Base-by-base conservation (phyloP, 2,329 filamentous ascomycete species). In the Stemphylium beticola region DNA sequence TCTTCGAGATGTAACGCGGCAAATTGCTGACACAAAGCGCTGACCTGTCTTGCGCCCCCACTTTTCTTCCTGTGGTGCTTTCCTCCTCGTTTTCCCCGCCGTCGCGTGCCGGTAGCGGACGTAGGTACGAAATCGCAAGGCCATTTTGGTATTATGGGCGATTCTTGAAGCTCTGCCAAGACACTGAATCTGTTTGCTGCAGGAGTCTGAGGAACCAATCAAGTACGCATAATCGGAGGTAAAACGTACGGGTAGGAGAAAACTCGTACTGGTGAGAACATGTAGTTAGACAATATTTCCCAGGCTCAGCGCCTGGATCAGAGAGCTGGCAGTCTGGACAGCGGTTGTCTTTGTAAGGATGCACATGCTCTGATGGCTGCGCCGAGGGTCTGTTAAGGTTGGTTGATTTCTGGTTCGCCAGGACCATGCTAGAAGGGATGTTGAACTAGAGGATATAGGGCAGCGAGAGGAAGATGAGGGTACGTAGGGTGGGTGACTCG, bases 101-200 rank as follows among this genome's bases (percentile, higher is more conserved):
- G 59, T 43, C 52, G 57, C 18, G 39, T 22, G 26, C 20, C 37
- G 4, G 46, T 12, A 26, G 32, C 45, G 8, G 60, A 31, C 4
- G 56, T 55, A 7, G 61, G 54, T 7, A 46, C 29, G 33, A 67
- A 61, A 37, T 68, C 64, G 43, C 68, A 64, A 10, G 53, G 33
- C 60, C 51, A 65, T 8, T 61, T 57, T 38, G 59, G 60, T n/a
- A 64, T 56, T n/a, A 57, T 50, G 6, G 65, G 40, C 17, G 61
- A 48, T 14, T 60, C 62, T 9, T 64, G 53, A 18, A 64, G 55
- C 7, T 65, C 63, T 11, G 65, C 64, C 17, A 72, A 58, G 24
- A 71, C 42, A 37, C 66, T 67, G 53, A 73, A 71, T 4, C 57
- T 67, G 32, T 72, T 73, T n/a, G 53, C 70, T 74, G 31, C 24